These are phyloP conservation scores for Scenedesmus sp. DNA, from an alignment of 163 green algal species.

Conservation along the genomic window DNA sequence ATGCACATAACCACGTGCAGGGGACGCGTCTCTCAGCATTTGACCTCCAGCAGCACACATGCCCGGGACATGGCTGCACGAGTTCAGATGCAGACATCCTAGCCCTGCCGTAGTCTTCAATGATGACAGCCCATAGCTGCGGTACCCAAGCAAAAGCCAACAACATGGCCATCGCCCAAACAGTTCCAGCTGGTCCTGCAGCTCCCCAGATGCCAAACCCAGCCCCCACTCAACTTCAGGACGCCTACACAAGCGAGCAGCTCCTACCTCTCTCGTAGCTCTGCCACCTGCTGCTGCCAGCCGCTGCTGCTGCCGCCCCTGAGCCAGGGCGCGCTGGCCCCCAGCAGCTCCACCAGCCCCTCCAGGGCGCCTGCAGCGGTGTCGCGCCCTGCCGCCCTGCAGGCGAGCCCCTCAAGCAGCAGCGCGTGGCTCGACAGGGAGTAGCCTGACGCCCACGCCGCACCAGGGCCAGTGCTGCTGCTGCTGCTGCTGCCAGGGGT, in stretches of 20 bases:
- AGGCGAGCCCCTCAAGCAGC: constrained; percentile 82
- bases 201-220: neutral
- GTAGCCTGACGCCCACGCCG: neutral
- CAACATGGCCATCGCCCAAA: too few relatives aligned
- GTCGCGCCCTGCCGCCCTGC: constrained; percentile 67
- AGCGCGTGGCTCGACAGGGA: constrained; percentile 14
- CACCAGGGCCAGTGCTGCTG: neutral
- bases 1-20: too few relatives aligned
- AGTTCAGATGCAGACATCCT: neutral
- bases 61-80: too few relatives aligned
- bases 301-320: neutral
- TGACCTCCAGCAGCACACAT: too few relatives aligned
- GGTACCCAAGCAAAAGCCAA: too few relatives aligned
- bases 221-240: too few relatives aligned
- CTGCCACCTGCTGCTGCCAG: neutral
- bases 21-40: too few relatives aligned
- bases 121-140: too few relatives aligned
- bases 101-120: too few relatives aligned
- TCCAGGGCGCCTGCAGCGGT: constrained; percentile 74
- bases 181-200: too few relatives aligned
- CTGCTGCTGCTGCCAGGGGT: neutral
- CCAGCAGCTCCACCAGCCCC: constrained; percentile 60
- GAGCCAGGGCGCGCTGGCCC: constrained; percentile 1
- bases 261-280: neutral
- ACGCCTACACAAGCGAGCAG: neutral